A percentile compares a stretch with the other conserved stretches of the same genome.
These are phyloP conservation scores for Cystofilobasidium capitatum DNA, from an alignment of 768 basidiomycete species.

Conservation along the genomic window DNA sequence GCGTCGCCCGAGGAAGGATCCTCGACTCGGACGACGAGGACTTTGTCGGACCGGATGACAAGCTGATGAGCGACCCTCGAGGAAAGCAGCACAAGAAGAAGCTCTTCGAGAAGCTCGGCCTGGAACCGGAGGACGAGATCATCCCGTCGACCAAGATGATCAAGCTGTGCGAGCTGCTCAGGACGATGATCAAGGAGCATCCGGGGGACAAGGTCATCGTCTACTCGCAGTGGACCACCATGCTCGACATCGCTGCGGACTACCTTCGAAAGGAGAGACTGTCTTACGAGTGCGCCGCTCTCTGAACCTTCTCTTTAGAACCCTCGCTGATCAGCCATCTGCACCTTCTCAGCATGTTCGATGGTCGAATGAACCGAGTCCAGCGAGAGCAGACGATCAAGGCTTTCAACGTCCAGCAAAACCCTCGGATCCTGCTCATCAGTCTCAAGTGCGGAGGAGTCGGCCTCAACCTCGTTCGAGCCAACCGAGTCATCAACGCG, in stretches of 20 bases:
- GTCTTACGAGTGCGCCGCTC: slow-evolving; percentile 3
- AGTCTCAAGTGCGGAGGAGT: slow-evolving; percentile 39
- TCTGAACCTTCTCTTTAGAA: too few relatives aligned
- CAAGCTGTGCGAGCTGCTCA: slow-evolving; percentile 24
- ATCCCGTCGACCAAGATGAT: slow-evolving; percentile 31
- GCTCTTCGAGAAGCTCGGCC: not conserved
- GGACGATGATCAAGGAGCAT: slow-evolving; percentile 41
- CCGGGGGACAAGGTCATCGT: slow-evolving; percentile 48
- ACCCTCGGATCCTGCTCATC: slow-evolving; percentile 39
- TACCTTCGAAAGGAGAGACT: slow-evolving; percentile 44
- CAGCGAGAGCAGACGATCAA: slow-evolving; percentile 36
- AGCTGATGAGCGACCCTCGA: not conserved
- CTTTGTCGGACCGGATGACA: slow-evolving; percentile 9
- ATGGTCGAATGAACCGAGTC: slow-evolving; percentile 37
- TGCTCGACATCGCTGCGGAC: slow-evolving; percentile 54
- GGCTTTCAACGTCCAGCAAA: slow-evolving; percentile 33
- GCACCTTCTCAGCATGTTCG: slow-evolving; percentile 30
- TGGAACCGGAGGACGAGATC: slow-evolving; percentile 26
- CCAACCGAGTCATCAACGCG: slow-evolving; percentile 35
- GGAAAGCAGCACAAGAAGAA: not conserved
- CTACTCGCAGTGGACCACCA: slow-evolving; percentile 62
- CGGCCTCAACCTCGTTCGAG: slow-evolving; percentile 24
- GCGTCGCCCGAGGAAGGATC: slow-evolving; percentile 1
- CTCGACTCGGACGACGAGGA: slow-evolving; percentile 33
- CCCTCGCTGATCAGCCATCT: not conserved